phyloP scores from a whole-genome alignment of 768 basidiomycete species.

The Tephrocybe sp. region DNA sequence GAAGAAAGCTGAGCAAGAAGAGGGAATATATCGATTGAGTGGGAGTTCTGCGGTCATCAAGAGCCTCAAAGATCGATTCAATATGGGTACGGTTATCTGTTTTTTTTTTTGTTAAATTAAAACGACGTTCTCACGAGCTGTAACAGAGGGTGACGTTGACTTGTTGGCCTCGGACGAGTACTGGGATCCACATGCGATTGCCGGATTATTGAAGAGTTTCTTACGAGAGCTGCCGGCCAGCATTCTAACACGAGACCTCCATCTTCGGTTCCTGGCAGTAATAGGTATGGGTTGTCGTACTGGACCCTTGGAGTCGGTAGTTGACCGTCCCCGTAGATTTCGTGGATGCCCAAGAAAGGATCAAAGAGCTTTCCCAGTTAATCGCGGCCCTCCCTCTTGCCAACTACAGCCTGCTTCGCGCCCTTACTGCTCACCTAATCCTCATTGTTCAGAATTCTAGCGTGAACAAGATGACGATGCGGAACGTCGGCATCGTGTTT shows the following conservation, averaged over 20 bases:
- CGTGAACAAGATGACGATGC: conserved; percentile 97
- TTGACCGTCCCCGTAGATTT: conserved; percentile 57
- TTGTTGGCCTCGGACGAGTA: conserved; percentile 84
- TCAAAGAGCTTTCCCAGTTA: conserved; percentile 80
- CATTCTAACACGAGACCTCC: conserved; percentile 88
- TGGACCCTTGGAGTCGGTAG: background rate
- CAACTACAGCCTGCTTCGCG: conserved; percentile 92
- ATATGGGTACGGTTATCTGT: conserved; percentile 59
- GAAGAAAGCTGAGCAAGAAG: conserved; percentile 93
- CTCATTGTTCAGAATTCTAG: conserved; percentile 88
- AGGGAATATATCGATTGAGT: conserved; percentile 95
- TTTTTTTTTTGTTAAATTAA: conserved; percentile 7
- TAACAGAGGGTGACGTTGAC: conserved; percentile 92
- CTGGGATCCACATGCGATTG: conserved; percentile 97
- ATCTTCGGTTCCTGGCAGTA: conserved; percentile 86
- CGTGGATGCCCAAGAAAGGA: conserved; percentile 82
- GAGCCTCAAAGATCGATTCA: conserved; percentile 88
- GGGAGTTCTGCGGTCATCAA: conserved; percentile 96
- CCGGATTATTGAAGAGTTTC: conserved; percentile 91
- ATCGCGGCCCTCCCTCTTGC: conserved; percentile 85
- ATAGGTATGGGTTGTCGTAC: conserved; percentile 65
- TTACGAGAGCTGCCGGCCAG: conserved; percentile 91
- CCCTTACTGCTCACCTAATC: conserved; percentile 92
- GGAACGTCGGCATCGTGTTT: conserved; percentile 98
- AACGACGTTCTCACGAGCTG: conserved; percentile 2